Conservation (phyloP, 257 asterid species). For the Ballota nigra region DNA sequence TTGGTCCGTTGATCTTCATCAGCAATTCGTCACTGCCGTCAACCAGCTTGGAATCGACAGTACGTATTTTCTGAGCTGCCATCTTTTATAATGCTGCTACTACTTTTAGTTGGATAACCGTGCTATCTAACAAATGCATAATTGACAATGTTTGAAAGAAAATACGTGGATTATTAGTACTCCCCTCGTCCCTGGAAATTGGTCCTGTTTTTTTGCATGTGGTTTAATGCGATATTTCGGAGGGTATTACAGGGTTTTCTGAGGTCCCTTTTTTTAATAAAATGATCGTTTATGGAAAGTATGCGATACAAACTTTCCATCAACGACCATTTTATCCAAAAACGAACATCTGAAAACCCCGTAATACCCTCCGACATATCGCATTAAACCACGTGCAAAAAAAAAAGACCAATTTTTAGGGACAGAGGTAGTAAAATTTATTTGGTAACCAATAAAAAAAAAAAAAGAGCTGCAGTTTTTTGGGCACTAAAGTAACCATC, state of each 20-base stretch:
- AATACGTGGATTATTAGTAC: neutral
- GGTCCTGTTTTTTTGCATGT: too few relatives aligned
- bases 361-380: too few relatives aligned
- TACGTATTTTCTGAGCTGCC: constrained; percentile 19
- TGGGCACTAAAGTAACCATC: neutral
- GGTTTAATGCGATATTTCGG: too few relatives aligned
- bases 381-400: too few relatives aligned
- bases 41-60: constrained; percentile 56
- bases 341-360: too few relatives aligned
- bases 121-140: neutral
- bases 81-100: neutral
- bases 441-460: neutral
- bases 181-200: too few relatives aligned
- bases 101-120: neutral
- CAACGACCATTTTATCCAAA: too few relatives aligned
- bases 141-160: neutral
- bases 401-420: too few relatives aligned
- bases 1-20: constrained; percentile 63
- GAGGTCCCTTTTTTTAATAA: too few relatives aligned
- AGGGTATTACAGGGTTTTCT: too few relatives aligned
- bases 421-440: neutral
- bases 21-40: constrained; percentile 54
- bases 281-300: too few relatives aligned
- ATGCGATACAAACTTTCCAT: too few relatives aligned
- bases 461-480: neutral